Evolutionary conservation across 2,329 filamentous ascomycete species (phyloP).

Genomic region (Leptosphaerulina australis): DNA sequence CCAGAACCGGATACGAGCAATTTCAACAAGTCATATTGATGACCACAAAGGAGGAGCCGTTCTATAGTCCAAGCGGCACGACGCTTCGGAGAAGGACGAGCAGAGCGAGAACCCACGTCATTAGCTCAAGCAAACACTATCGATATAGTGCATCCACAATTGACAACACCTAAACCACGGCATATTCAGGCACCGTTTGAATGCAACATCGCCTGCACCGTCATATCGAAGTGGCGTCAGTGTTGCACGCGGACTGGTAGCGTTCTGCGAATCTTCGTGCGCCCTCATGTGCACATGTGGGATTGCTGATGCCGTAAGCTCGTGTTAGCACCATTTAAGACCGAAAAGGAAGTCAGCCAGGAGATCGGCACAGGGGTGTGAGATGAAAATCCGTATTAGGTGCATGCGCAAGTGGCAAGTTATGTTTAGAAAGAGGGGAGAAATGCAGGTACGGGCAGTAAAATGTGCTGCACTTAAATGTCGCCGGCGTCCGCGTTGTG

Average conservation of each 20-base stretch:
- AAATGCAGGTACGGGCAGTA: slow-evolving; percentile 9
- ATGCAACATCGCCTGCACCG: slow-evolving; percentile 13
- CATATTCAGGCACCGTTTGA: slow-evolving; percentile 2
- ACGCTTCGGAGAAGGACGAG: slow-evolving; percentile 3
- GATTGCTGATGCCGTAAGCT: slow-evolving; percentile 12
- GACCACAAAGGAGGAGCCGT: not conserved
- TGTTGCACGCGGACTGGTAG: slow-evolving; percentile 4
- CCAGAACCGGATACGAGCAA: slow-evolving; percentile 2
- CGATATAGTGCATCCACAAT: slow-evolving; percentile 6
- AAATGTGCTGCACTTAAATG: slow-evolving; percentile 9
- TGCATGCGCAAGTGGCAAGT: slow-evolving; percentile 15
- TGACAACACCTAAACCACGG: slow-evolving; percentile 1
- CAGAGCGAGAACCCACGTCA: slow-evolving; percentile 2
- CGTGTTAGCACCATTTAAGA: slow-evolving; percentile 5
- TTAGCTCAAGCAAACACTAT: slow-evolving; percentile 1
- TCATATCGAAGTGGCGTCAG: slow-evolving; percentile 8
- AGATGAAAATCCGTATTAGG: slow-evolving; percentile 18
- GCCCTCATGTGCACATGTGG: slow-evolving; percentile 11
- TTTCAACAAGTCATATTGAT: slow-evolving; percentile 8
- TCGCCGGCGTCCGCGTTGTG: slow-evolving; percentile 1
- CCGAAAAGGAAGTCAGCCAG: slow-evolving; percentile 8
- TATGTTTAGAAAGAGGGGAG: slow-evolving; percentile 12
- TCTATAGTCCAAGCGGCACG: slow-evolving; percentile 1
- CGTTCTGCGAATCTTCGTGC: slow-evolving; percentile 10
- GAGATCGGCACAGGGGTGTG: slow-evolving; percentile 15